A percentile compares a stretch with the other conserved stretches of the same genome.
Conservation (phyloP, 495 filamentous ascomycete species). For the Aspergillus funiculosus region DNA sequence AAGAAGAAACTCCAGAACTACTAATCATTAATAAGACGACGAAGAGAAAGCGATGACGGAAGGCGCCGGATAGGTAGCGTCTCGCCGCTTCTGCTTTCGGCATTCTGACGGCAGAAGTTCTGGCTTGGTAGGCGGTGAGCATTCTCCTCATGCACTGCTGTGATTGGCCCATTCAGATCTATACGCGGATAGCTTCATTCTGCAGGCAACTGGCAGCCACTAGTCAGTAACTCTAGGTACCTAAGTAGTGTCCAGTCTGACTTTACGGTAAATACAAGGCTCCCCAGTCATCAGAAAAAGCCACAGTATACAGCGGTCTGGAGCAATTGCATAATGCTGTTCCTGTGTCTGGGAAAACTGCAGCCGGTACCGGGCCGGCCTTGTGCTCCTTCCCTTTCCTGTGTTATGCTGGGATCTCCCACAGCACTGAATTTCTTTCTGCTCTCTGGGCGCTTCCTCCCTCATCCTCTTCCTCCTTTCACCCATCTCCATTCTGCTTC, state of each 20-base stretch:
- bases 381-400: conserved; percentile 10
- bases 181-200: not conserved
- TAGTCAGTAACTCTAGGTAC: no score
- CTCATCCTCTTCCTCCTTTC: not conserved
- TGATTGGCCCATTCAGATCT: not conserved
- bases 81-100: not conserved
- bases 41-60: conserved; percentile 12
- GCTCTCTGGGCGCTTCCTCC: not conserved
- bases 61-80: conserved; percentile 1
- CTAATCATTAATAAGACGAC: no score
- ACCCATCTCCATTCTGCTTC: not conserved
- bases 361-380: conserved; percentile 26
- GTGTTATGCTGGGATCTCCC: no score
- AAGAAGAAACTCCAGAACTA: no score
- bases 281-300: no score
- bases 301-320: not conserved
- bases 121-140: not conserved
- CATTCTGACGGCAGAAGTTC: not conserved
- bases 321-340: not conserved
- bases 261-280: no score
- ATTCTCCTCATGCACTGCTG: not conserved
- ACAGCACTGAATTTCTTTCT: not conserved
- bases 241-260: no score
- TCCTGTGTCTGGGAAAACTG: not conserved
- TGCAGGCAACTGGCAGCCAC: no score